A percentile compares a stretch with the other conserved stretches of the same genome.
phyloP scores from a whole-genome alignment of 495 filamentous ascomycete species.

The Daldinia loculata region DNA sequence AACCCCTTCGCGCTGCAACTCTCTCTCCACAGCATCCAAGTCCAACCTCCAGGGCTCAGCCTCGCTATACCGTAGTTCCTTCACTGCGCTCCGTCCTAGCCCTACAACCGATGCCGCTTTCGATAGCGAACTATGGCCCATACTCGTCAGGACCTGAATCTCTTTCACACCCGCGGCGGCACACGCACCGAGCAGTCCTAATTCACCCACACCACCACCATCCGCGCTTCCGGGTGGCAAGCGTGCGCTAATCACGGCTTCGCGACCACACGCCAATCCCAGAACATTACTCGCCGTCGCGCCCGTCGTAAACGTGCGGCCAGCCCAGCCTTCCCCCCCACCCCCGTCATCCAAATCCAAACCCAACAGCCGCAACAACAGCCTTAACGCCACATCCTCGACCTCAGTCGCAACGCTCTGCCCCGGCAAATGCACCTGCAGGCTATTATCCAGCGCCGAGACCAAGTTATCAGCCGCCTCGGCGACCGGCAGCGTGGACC shows the following conservation, averaged over 20 bases:
- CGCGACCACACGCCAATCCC: constrained; percentile 79
- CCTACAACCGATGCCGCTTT: constrained; percentile 87
- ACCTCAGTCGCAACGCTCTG: constrained; percentile 79
- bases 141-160: constrained; percentile 79
- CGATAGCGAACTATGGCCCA: constrained; percentile 80
- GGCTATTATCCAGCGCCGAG: constrained; percentile 80
- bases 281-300: constrained; percentile 88
- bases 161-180: constrained; percentile 66
- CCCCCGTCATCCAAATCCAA: constrained; percentile 50
- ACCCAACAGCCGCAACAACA: constrained; percentile 73
- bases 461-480: constrained; percentile 85
- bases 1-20: constrained; percentile 58
- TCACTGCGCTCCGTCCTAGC: constrained; percentile 75
- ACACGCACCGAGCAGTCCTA: constrained; percentile 75
- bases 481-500: constrained; percentile 81
- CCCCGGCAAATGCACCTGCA: constrained; percentile 81
- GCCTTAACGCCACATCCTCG: constrained; percentile 72
- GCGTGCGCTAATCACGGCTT: constrained; percentile 65
- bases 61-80: constrained; percentile 60
- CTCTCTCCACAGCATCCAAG: constrained; percentile 61
- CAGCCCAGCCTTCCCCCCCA: constrained; percentile 59
- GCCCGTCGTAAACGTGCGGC: constrained; percentile 85
- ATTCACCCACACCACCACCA: constrained; percentile 63
- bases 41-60: constrained; percentile 73
- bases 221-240: constrained; percentile 18